phyloP scores from a whole-genome alignment of 208 protist species.

The Crithidia bombi region DNA sequence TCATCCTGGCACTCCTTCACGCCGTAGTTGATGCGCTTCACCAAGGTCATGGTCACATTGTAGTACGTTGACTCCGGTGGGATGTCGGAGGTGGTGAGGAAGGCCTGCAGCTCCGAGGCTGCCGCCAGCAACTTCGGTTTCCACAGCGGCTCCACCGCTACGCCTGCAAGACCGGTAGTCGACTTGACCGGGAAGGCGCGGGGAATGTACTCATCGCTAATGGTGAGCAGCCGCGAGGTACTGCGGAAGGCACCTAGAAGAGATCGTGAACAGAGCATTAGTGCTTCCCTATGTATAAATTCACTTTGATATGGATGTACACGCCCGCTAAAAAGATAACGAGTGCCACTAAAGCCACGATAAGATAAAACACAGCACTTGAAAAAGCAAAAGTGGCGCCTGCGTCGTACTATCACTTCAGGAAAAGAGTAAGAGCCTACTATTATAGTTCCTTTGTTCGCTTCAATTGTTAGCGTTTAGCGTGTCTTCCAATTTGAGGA shows the following conservation, averaged over 20 bases:
- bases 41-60: constrained; percentile 90
- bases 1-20: constrained; percentile 90
- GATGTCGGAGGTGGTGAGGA: constrained; percentile 85
- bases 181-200: constrained; percentile 91
- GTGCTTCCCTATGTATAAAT: not conserved
- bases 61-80: constrained; percentile 92
- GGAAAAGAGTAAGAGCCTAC: not conserved
- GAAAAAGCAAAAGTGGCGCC: no score
- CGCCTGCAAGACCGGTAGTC: constrained; percentile 86
- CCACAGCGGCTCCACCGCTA: constrained; percentile 91
- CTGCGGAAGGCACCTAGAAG: constrained; percentile 49
- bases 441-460: no score
- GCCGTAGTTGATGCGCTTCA: constrained; percentile 90
- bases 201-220: constrained; percentile 93
- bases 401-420: not conserved
- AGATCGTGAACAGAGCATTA: constrained; percentile 29
- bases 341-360: constrained; percentile 7
- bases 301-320: not conserved
- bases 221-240: constrained; percentile 59
- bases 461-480: no score
- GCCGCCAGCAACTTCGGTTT: constrained; percentile 91
- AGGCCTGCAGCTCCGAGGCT: constrained; percentile 82
- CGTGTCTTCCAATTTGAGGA: no score
- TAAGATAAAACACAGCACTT: not conserved
- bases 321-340: not conserved